A percentile compares a stretch with the other conserved stretches of the same genome.
These are phyloP conservation scores for Saxophila tyrrhenica DNA, from an alignment of 495 filamentous ascomycete species.

Conservation along the genomic window DNA sequence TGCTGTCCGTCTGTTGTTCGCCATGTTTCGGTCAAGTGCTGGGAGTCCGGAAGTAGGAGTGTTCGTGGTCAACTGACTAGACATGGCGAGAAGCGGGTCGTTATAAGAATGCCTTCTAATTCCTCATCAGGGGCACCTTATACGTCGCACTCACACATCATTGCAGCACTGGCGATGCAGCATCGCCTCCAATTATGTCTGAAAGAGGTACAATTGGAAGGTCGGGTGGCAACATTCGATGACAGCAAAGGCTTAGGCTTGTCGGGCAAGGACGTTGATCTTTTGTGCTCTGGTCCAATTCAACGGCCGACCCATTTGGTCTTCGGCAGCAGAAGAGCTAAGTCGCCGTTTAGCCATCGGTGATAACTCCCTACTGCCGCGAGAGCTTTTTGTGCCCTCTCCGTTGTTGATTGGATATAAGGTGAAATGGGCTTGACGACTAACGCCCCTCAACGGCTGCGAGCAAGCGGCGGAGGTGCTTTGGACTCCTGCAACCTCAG, in stretches of 20 bases:
- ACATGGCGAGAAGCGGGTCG: not conserved
- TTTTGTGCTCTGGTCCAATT: not conserved
- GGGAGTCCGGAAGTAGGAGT: not conserved
- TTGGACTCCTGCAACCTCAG: not conserved
- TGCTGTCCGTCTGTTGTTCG: constrained; percentile 12
- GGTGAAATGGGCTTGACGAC: not conserved
- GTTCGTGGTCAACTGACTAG: not conserved
- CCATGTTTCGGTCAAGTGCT: not conserved
- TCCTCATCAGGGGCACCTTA: not conserved
- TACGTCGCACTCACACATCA: not conserved
- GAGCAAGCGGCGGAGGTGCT: not conserved
- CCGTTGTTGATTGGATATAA: not conserved
- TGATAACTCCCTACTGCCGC: no score
- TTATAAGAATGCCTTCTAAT: not conserved
- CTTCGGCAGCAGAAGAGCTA: no score
- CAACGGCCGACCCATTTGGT: constrained; percentile 3
- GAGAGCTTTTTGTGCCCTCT: not conserved
- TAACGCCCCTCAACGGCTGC: not conserved
- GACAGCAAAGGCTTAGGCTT: constrained; percentile 15
- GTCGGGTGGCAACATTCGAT: constrained; percentile 9
- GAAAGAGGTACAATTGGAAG: constrained; percentile 15
- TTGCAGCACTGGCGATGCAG: not conserved
- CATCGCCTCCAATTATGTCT: constrained; percentile 12
- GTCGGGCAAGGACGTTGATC: constrained; percentile 12
- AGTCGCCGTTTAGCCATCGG: no score